Percentiles rank a stretch among this genome's conserved stretches.
Evolutionary conservation across 1,139 yeast species (phyloP).

Genomic region (Taphrina wiesneri): DNA sequence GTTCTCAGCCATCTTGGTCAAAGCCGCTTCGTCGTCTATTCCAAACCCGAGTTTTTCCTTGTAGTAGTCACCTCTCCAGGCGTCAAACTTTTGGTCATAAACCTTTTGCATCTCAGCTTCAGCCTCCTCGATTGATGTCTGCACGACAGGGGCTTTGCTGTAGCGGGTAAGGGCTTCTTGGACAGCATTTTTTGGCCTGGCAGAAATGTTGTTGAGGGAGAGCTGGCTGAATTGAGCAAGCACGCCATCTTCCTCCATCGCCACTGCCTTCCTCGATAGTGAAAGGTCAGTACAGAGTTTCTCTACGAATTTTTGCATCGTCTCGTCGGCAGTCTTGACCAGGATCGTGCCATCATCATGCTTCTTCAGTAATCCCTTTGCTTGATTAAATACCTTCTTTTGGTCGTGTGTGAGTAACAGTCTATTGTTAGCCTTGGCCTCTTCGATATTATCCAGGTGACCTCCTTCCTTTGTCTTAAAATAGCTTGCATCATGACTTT

Average conservation of each 20-base stretch:
- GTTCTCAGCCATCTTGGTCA: slow-evolving; percentile 68
- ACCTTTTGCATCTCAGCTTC: slow-evolving; percentile 48
- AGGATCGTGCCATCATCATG: slow-evolving; percentile 7
- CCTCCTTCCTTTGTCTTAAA: slow-evolving; percentile 79
- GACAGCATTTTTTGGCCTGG: slow-evolving; percentile 42
- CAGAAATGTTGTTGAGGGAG: slow-evolving; percentile 32
- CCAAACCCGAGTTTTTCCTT: slow-evolving; percentile 72
- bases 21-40: slow-evolving; percentile 54
- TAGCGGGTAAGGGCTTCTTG: slow-evolving; percentile 51
- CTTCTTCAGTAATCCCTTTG: slow-evolving; percentile 22
- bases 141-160: slow-evolving; percentile 68
- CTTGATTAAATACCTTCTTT: slow-evolving; percentile 58
- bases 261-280: slow-evolving; percentile 62
- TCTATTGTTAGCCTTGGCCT: slow-evolving; percentile 53
- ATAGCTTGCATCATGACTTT: slow-evolving; percentile 80
- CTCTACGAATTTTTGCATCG: slow-evolving; percentile 43
- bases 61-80: slow-evolving; percentile 84
- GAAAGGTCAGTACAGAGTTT: slow-evolving; percentile 42
- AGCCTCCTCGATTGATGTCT: slow-evolving; percentile 61
- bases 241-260: slow-evolving; percentile 59
- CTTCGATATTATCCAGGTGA: slow-evolving; percentile 46
- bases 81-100: slow-evolving; percentile 58
- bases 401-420: slow-evolving; percentile 70
- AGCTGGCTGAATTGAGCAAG: slow-evolving; percentile 43
- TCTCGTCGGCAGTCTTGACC: slow-evolving; percentile 36